Percentiles rank a stretch among this genome's conserved stretches.
Conservation (phyloP, 768 basidiomycete species). For the Boletus eberwhitei region DNA sequence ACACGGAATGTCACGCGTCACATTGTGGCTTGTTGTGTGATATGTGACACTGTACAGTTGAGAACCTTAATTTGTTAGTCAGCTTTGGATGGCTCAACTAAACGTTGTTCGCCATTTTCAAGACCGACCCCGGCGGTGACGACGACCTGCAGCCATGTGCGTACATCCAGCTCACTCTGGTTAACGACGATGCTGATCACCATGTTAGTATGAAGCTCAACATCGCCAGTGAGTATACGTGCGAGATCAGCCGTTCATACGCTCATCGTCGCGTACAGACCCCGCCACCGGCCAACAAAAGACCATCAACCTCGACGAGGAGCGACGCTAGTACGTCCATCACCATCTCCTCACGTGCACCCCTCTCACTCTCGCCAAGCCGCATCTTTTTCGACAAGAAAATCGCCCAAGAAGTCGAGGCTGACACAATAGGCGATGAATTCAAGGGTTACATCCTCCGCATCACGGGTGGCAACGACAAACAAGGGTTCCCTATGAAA, state of each 20-base stretch:
- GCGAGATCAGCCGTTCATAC: neutral
- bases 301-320: slow-evolving; percentile 90
- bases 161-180: neutral
- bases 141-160: slow-evolving; percentile 34
- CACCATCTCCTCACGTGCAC: neutral
- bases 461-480: slow-evolving; percentile 98
- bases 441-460: slow-evolving; percentile 96
- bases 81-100: slow-evolving; percentile 1
- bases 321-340: slow-evolving; percentile 68
- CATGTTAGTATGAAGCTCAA: slow-evolving; percentile 86
- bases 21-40: slow-evolving; percentile 25
- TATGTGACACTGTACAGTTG: slow-evolving; percentile 53
- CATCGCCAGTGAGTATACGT: slow-evolving; percentile 75
- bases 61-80: slow-evolving; percentile 51
- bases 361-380: slow-evolving; percentile 40
- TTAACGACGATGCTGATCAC: neutral
- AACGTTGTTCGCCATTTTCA: slow-evolving; percentile 16
- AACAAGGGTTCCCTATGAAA: slow-evolving; percentile 99
- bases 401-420: slow-evolving; percentile 92
- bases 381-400: slow-evolving; percentile 97
- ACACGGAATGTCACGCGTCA: slow-evolving; percentile 27
- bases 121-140: slow-evolving; percentile 39
- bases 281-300: slow-evolving; percentile 98
- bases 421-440: slow-evolving; percentile 89
- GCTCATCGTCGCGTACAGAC: slow-evolving; percentile 46